Base-by-base conservation (phyloP, 2,329 filamentous ascomycete genomes). In the Acrodontium crateriforme region DNA sequence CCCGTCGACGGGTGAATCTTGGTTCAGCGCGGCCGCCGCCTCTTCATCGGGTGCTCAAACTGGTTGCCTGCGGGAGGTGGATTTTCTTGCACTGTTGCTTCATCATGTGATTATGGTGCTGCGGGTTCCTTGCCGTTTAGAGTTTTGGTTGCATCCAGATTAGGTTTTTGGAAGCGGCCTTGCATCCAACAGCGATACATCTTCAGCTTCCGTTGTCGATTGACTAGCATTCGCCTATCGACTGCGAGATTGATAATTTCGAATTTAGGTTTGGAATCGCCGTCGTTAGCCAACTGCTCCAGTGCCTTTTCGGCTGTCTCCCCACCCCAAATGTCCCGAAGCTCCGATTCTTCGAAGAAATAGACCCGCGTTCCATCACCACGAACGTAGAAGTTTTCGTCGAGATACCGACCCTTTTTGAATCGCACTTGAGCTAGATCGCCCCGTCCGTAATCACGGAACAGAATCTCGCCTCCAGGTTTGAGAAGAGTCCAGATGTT, bases 151-250 rank as follows among this genome's bases (percentile, higher is more conserved):
- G n/a, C 20, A 8, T 10, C 13, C 20, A 8, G n/a, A 10, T 8
- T 24, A 6, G 58, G 51, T 59, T 85, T 87, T 46, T 66, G 71
- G 53, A 89, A 91, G 3, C 74, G 71, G 16, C 79, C 82, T 55
- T 91, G 82, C 52, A 91, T 71, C 84, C 89, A 98, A 62, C 87
- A 95, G 36, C 89, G 74, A 56, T 95, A 95, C 89, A 98, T 98
- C 60, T 95, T 98, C 26, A 93, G 63, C 57, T 84, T 78, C 47
- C 77, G 71, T 30, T 85, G 81, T 39, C 89, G 73, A 53, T 98
- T 98, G 31, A 98, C 83, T 30, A 98, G 67, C 62, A 98, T 67
- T 34, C 89, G 74, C 40, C 83, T 74, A 52, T 98, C 89, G 30
- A 87, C 69, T 15, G 78, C 89, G 18, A 95, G 67, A 25, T 89